phyloP scores from a whole-genome alignment of 768 basidiomycete genomes.

The Panus rudis region DNA sequence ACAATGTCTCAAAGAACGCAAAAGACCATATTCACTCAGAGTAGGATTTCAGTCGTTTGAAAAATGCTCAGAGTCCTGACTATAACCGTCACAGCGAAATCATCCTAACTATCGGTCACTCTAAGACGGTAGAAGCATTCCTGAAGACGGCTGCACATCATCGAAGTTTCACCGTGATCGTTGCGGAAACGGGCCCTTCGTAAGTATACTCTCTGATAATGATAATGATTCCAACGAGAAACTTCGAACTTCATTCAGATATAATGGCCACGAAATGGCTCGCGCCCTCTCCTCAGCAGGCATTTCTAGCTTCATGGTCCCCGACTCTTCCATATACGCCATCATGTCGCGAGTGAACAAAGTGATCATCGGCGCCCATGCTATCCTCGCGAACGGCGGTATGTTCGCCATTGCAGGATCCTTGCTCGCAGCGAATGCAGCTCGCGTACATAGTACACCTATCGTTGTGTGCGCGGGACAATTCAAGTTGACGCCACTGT shows the following conservation, averaged over 20 bases:
- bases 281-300: conserved; percentile 68
- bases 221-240: no score
- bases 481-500: conserved; percentile 90
- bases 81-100: conserved; percentile 60
- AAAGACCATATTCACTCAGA: conserved; percentile 98
- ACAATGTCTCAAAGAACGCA: conserved; percentile 89
- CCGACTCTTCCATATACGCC: conserved; percentile 92
- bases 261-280: conserved; percentile 82
- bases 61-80: background rate
- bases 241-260: conserved; percentile 51
- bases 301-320: conserved; percentile 94
- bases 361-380: conserved; percentile 89
- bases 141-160: conserved; percentile 85
- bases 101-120: conserved; percentile 90
- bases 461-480: conserved; percentile 93
- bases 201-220: conserved; percentile 36
- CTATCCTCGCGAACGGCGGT: conserved; percentile 95
- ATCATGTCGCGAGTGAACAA: conserved; percentile 97
- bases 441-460: conserved; percentile 83
- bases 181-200: conserved; percentile 93
- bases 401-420: conserved; percentile 89
- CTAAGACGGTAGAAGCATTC: conserved; percentile 90
- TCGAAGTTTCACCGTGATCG: conserved; percentile 92
- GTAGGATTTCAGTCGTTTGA: conserved; percentile 45
- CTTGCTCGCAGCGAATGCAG: conserved; percentile 78